phyloP scores from a whole-genome alignment of 2,329 filamentous ascomycete genomes.

The Penicillium expansum region DNA sequence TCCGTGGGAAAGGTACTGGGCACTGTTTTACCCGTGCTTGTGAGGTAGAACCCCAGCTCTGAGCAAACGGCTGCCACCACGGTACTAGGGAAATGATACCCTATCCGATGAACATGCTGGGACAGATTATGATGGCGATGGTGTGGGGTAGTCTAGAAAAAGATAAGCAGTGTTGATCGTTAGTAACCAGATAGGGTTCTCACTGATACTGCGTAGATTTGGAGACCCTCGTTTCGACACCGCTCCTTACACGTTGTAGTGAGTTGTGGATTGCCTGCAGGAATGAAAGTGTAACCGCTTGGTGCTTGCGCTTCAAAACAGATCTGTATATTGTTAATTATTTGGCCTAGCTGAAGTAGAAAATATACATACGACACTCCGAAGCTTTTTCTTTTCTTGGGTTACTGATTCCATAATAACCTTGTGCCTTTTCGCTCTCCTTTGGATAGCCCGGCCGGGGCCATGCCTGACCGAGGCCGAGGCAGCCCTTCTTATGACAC shows the following conservation, averaged over 20 bases:
- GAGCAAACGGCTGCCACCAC: slow-evolving; percentile 58
- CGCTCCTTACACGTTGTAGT: slow-evolving; percentile 60
- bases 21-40: slow-evolving; percentile 48
- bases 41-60: slow-evolving; percentile 47
- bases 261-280: slow-evolving; percentile 58
- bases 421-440: slow-evolving; percentile 50
- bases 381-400: slow-evolving; percentile 60
- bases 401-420: slow-evolving; percentile 58
- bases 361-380: slow-evolving; percentile 47
- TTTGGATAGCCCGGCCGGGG: slow-evolving; percentile 33
- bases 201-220: slow-evolving; percentile 61
- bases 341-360: slow-evolving; percentile 2
- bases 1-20: slow-evolving; percentile 32
- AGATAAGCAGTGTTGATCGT: slow-evolving; percentile 18
- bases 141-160: slow-evolving; percentile 49
- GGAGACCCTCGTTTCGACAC: slow-evolving; percentile 53
- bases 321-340: slow-evolving; percentile 47
- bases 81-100: slow-evolving; percentile 61
- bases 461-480: slow-evolving; percentile 35
- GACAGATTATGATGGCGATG: slow-evolving; percentile 53
- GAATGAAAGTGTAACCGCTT: slow-evolving; percentile 60
- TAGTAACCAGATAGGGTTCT: slow-evolving; percentile 30
- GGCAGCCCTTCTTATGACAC: slow-evolving; percentile 35
- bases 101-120: slow-evolving; percentile 60
- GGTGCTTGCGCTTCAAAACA: slow-evolving; percentile 56